Conservation (phyloP, 306 rosid genomes). For the Arachis hypogaea region DNA sequence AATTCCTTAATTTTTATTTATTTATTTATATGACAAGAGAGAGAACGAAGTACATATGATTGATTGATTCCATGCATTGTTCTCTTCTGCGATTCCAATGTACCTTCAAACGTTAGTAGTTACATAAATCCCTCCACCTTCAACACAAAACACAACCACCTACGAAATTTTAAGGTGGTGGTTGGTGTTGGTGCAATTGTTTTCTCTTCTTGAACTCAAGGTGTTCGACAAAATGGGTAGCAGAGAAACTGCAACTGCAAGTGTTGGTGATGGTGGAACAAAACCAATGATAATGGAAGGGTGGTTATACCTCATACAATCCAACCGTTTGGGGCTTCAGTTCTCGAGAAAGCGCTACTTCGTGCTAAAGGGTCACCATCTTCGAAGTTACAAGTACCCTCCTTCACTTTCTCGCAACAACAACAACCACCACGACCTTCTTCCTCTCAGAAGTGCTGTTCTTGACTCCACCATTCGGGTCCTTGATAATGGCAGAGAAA, state of each 20-base stretch:
- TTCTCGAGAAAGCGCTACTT: conserved; percentile 78
- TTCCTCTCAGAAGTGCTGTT: conserved; percentile 76
- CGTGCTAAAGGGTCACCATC: conserved; percentile 60
- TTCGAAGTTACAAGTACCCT: conserved; percentile 68
- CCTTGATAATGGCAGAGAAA: conserved; percentile 84
- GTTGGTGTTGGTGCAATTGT: too few species aligned
- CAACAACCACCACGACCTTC: conserved; percentile 43
- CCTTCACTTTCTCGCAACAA: conserved; percentile 50
- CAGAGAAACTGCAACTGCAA: neutral
- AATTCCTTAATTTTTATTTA: too few species aligned
- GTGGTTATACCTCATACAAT: conserved; percentile 72
- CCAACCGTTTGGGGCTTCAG: conserved; percentile 69
- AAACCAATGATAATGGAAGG: conserved; percentile 56
- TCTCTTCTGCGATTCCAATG: neutral
- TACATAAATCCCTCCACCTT: neutral
- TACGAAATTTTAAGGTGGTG: neutral
- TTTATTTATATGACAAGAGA: too few species aligned
- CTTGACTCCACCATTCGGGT: conserved; percentile 81
- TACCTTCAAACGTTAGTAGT: neutral
- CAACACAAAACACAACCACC: neutral
- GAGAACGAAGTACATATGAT: too few species aligned
- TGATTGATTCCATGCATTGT: neutral
- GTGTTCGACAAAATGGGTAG: neutral
- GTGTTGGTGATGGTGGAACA: neutral
- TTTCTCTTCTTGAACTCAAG: too few species aligned